These are phyloP conservation scores for Gryganskiella cystojenkinii DNA, from an alignment of 192 early-diverging fungal genomes.

Conservation along the genomic window DNA sequence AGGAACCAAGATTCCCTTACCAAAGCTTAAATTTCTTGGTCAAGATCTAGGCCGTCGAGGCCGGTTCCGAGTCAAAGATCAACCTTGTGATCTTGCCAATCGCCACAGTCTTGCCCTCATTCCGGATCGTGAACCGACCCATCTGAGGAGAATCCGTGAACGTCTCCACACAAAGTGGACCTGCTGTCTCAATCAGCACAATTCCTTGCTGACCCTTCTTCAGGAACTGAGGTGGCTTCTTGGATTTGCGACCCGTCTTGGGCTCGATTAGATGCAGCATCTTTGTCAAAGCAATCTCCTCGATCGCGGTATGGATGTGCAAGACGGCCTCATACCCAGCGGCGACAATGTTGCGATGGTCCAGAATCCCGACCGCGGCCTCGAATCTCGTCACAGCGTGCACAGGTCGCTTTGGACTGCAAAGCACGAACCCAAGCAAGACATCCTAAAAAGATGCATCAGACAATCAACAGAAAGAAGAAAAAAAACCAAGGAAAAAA, in stretches of 20 bases:
- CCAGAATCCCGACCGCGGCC: slow-evolving; percentile 90
- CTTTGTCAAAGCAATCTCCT: slow-evolving; percentile 86
- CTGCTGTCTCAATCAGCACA: slow-evolving; percentile 82
- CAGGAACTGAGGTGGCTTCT: slow-evolving; percentile 90
- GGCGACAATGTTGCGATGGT: slow-evolving; percentile 95
- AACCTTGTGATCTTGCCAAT: slow-evolving; percentile 96
- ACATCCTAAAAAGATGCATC: slow-evolving; percentile 65
- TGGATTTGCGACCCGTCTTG: slow-evolving; percentile 90
- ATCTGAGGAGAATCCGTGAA: slow-evolving; percentile 90
- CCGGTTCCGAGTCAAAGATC: not conserved
- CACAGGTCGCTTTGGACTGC: slow-evolving; percentile 80
- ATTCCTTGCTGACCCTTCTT: slow-evolving; percentile 93
- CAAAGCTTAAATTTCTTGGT: too few relatives aligned
- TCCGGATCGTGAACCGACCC: slow-evolving; percentile 98
- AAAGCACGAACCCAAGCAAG: slow-evolving; percentile 88
- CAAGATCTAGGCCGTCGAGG: too few relatives aligned
- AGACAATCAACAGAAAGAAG: not conserved
- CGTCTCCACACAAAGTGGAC: slow-evolving; percentile 87
- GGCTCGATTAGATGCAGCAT: slow-evolving; percentile 93
- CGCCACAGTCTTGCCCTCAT: slow-evolving; percentile 96
- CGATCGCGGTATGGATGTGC: slow-evolving; percentile 89
- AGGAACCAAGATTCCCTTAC: too few relatives aligned
- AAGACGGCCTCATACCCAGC: slow-evolving; percentile 95
- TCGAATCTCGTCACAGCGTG: slow-evolving; percentile 84
- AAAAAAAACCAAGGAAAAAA: not conserved